Evolutionary conservation across 225 moss, liverwort and hornwort genomes (phyloP).

Genomic region (Physcomitrium patens): DNA sequence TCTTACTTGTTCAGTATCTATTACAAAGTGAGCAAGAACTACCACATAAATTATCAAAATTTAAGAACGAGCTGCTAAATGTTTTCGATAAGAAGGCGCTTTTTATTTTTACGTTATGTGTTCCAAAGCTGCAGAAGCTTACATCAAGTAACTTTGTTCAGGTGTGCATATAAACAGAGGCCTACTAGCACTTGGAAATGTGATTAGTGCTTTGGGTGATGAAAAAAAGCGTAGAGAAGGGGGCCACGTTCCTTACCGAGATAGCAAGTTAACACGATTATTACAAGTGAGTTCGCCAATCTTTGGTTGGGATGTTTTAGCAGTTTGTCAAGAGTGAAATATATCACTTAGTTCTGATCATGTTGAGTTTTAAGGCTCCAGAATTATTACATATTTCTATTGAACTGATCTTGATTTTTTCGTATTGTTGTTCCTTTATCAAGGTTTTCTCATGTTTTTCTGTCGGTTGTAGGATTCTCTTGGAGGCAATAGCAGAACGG

Average conservation of each 20-base stretch:
- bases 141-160: conserved; percentile 25
- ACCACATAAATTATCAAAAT: not conserved
- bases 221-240: conserved; percentile 90
- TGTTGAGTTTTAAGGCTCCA: not conserved
- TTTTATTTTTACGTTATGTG: not conserved
- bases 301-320: not conserved
- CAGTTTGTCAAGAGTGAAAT: too few relatives aligned
- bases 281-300: conserved; percentile 54
- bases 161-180: conserved; percentile 92
- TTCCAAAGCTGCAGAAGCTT: conserved; percentile 1
- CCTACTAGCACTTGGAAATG: conserved; percentile 82
- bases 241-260: conserved; percentile 89
- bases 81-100: not conserved
- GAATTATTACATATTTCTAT: not conserved
- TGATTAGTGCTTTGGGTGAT: conserved; percentile 87
- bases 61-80: conserved; percentile 4
- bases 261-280: conserved; percentile 86
- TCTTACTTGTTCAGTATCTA: conserved; percentile 11
- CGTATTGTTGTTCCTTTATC: not conserved
- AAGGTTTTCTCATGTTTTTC: not conserved
- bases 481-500: conserved; percentile 89
- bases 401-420: conserved; percentile 7
- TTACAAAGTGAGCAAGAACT: not conserved
- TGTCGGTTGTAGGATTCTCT: conserved; percentile 72
- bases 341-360: too few relatives aligned